Percentiles rank a stretch among this genome's conserved stretches.
These are phyloP conservation scores for Fusarium armeniacum DNA, from an alignment of 2,329 filamentous ascomycete genomes.

Conservation along the genomic window DNA sequence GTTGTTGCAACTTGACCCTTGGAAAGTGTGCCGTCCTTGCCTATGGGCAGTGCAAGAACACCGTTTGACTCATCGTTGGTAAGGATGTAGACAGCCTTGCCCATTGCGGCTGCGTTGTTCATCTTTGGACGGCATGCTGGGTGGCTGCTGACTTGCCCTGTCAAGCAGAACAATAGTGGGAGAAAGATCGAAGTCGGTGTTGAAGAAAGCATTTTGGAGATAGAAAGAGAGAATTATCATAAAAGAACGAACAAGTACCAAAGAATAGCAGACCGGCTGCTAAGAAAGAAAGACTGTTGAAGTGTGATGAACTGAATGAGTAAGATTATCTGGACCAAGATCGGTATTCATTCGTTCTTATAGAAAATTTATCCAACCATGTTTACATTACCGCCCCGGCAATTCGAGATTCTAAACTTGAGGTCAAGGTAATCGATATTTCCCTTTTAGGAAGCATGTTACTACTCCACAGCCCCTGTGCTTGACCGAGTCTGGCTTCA, in stretches of 20 bases:
- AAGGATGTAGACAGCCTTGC: slow-evolving; percentile 68
- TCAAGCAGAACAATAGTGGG: neutral
- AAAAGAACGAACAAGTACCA: neutral
- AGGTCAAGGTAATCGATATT: slow-evolving; percentile 12
- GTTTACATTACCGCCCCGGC: neutral
- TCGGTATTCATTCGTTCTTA: neutral
- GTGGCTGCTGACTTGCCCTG: slow-evolving; percentile 13
- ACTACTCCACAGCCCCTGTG: neutral
- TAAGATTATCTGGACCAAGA: neutral
- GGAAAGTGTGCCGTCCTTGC: slow-evolving; percentile 61
- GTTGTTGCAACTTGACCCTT: slow-evolving; percentile 60
- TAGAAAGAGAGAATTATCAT: neutral
- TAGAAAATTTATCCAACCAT: neutral
- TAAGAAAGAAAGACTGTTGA: slow-evolving; percentile 1
- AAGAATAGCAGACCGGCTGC: slow-evolving; percentile 16
- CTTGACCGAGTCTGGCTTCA: neutral
- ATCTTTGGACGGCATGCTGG: slow-evolving; percentile 13
- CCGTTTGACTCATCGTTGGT: slow-evolving; percentile 66
- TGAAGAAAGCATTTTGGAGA: neutral
- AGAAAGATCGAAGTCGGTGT: neutral
- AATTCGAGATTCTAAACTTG: neutral
- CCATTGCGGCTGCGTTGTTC: neutral
- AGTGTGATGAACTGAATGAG: neutral
- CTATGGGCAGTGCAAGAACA: slow-evolving; percentile 65
- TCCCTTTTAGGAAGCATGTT: neutral